phyloP scores from a whole-genome alignment of 2,329 filamentous ascomycete genomes.

The Coleophoma cylindrospora region DNA sequence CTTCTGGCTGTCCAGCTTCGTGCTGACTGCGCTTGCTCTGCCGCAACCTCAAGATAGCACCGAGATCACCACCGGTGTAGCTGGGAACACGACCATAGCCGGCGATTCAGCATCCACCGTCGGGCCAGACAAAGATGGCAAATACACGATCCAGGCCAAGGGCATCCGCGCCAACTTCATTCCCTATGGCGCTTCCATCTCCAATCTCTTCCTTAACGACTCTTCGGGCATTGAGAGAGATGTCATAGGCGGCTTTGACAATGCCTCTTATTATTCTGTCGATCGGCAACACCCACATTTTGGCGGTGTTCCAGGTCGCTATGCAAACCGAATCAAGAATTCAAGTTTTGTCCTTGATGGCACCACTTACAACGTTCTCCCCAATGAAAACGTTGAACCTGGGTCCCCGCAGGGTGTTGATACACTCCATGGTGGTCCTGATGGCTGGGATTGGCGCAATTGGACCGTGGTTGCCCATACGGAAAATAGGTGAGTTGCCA shows the following conservation, averaged over 20 bases:
- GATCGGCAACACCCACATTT: conserved; percentile 66
- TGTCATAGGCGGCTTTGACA: conserved; percentile 70
- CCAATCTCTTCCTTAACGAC: conserved; percentile 67
- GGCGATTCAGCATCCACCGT: conserved; percentile 9
- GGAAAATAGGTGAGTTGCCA: conserved; percentile 17
- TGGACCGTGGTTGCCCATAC: conserved; percentile 69
- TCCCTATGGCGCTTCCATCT: conserved; percentile 68
- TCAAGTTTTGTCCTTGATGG: conserved; percentile 67
- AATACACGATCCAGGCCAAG: conserved; percentile 67
- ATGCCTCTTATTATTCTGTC: conserved; percentile 63
- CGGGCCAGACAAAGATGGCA: conserved; percentile 52
- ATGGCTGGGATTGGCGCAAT: conserved; percentile 75
- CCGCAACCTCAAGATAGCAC: conserved; percentile 12
- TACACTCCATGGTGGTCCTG: conserved; percentile 64
- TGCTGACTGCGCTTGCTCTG: conserved; percentile 5
- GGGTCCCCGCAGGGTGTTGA: conserved; percentile 48
- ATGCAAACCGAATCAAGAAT: conserved; percentile 79
- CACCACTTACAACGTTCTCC: conserved; percentile 47
- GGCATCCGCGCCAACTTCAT: conserved; percentile 67
- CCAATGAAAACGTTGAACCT: conserved; percentile 58
- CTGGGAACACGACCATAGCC: conserved; percentile 18
- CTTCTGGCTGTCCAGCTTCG: conserved; percentile 8
- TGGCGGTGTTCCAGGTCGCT: conserved; percentile 68
- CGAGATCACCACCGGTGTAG: conserved; percentile 16
- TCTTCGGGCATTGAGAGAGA: conserved; percentile 64